A percentile compares a stretch with the other conserved stretches of the same genome.
Evolutionary conservation across 371 early-diverging fungal genomes (phyloP).

Genomic region (Mortierella sp.): DNA sequence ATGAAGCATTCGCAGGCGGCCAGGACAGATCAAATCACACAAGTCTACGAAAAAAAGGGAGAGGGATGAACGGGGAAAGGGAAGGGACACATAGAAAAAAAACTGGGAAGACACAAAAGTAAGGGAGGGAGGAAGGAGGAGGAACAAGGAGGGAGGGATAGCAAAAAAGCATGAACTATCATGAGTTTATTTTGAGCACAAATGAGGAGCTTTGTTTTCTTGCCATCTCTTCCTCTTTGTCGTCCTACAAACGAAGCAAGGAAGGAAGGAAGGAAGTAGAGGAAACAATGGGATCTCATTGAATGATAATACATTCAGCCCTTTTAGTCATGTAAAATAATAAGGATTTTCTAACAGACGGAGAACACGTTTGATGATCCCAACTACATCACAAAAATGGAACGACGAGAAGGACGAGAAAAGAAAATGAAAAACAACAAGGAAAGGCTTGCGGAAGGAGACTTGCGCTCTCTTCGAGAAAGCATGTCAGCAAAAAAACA

Average conservation of each 20-base stretch:
- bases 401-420: not conserved
- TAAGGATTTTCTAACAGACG: not conserved
- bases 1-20: not conserved
- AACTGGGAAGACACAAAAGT: not conserved
- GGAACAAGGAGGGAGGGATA: not conserved
- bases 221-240: not conserved
- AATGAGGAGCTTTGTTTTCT: not conserved
- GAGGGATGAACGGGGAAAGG: not conserved
- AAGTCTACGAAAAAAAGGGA: not conserved
- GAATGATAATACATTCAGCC: not conserved
- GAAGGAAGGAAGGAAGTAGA: too few relatives aligned
- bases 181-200: not conserved
- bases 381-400: not conserved
- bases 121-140: not conserved
- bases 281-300: not conserved
- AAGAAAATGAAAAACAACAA: not conserved
- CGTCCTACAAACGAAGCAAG: not conserved
- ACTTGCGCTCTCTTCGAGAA: not conserved
- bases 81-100: not conserved
- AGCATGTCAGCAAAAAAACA: not conserved
- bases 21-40: not conserved
- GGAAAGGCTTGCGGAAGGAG: not conserved
- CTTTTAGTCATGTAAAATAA: not conserved
- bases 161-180: not conserved
- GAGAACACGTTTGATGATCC: not conserved